Base-by-base conservation (phyloP, 2,329 filamentous ascomycete genomes). In the Epichloe sp. region DNA sequence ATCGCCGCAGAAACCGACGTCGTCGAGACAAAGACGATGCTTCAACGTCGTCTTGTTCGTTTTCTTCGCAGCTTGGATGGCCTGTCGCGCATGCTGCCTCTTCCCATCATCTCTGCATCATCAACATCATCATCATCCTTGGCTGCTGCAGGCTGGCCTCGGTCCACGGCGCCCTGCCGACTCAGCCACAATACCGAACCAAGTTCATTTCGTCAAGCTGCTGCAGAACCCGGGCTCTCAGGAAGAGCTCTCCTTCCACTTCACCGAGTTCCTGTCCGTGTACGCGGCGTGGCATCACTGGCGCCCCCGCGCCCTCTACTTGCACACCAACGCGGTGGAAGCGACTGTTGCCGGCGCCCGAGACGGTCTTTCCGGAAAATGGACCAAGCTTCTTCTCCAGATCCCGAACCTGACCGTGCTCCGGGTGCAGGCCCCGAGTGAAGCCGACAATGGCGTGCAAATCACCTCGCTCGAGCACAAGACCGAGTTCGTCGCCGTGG, bases 351-450 rank as follows among this genome's bases (percentile, higher is more conserved):
- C 14, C 8, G 37, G 26, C 23, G 49, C 49, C 3, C 35, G 52
- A 8, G 31, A 37, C 4, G 55, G 53, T 3, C 26, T 44, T 3
- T 38, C 47, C 5, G 56, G 56, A 21, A 59, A 57, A 44, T 65
- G 61, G 62, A 55, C 52, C 7, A 44, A 48, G 41, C 55, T 55
- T n/a, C 46, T 64, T 21, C 55, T 63, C 48, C 49, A 50, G 3
- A 41, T 62, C 1, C 59, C 60, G 7, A 44, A 45, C 8, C 19
- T 64, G 2, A 50, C 36, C 2, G 44, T 62, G 41, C 56, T 58
- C 17, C 62, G 80, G 75, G 17, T 55, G 46, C 10, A 46, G 15
- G 44, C 49, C 3, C 58, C 56, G 8, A 50, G 42, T 6, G 26
- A 38, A 4, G 56, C 58, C 0, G 17, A 15, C n/a, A 57, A 59